Base-by-base conservation (phyloP, 1,284 basidiomycete genomes). In the Trametes hirsuta region DNA sequence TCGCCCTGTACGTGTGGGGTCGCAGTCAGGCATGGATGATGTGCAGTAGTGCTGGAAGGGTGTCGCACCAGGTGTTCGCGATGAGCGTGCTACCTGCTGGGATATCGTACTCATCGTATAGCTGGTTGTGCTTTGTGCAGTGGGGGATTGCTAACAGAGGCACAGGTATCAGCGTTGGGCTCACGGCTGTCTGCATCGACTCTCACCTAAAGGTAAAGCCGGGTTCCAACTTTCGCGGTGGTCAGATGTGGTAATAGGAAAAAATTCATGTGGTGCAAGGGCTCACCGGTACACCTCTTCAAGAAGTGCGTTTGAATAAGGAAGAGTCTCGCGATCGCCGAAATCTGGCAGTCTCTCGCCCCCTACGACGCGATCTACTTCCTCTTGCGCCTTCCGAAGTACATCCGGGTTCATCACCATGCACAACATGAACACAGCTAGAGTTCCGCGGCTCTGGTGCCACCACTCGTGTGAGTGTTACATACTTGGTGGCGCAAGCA, bases 201-300 rank as follows among this genome's bases (percentile, higher is more conserved):
- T 40, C 53, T 46, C 11, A 65, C 63, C 56, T 4, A 63, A 55
- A 4, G 66, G 59, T 6, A 63, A 53, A 4, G 53, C 47, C 1
- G 60, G 56, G 36, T 52, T 61, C 63, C 63, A 67, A 1, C 65
- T 56, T 21, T 2, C 14, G 8, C 8, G n/a, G 6, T 24, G 8
- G 4, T 21, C 22, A 18, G 3, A n/a, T 37, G 8, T 18, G 4
- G 36, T 41, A 8, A 22, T 41, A 22, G 6, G 6, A 30, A 10
- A 24, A 6, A 0, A 6, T 25, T 2, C 24, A 1, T 21, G 24
- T 40, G 11, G 22, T 4, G 22, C 22, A 18, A 18, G 12, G 21
- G 22, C 58, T 21, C 21, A 82, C 79, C 83, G 75, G 54, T 80
- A 74, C 9, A 78, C 72, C 68, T 84, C 82, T 61, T 81, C 81